These are phyloP conservation scores for Aspergillus terreus DNA, from an alignment of 2,329 filamentous ascomycete species.

Conservation along the genomic window DNA sequence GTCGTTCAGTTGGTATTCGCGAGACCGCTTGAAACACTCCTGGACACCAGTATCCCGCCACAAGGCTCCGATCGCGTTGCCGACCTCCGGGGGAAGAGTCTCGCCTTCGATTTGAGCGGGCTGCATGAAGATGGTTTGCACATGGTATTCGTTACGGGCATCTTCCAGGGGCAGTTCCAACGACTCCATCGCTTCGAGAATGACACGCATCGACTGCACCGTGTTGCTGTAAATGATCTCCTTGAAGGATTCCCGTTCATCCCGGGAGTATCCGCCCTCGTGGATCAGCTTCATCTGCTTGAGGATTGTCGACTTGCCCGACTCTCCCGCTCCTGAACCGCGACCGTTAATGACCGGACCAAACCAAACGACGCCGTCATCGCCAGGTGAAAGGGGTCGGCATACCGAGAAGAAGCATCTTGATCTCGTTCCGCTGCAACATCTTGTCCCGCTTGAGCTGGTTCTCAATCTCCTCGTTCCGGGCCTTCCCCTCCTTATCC, in stretches of 20 bases:
- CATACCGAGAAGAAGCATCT: constrained; percentile 97
- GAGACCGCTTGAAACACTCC: constrained; percentile 90
- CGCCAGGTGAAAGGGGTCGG: constrained; percentile 1
- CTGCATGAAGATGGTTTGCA: constrained; percentile 98
- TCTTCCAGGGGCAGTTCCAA: constrained; percentile 80
- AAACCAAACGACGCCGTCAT: not conserved
- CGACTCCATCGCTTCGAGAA: constrained; percentile 65
- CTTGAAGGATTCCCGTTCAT: constrained; percentile 69
- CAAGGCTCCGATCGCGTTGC: constrained; percentile 83
- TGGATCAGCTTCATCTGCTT: constrained; percentile 99
- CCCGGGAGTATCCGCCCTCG: constrained; percentile 96
- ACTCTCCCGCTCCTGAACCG: constrained; percentile 84
- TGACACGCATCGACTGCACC: constrained; percentile 67
- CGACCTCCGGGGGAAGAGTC: constrained; percentile 88
- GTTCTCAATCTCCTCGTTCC: constrained; percentile 99
- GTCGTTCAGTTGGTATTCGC: constrained; percentile 95
- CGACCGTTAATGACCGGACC: not conserved
- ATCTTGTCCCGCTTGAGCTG: constrained; percentile 98
- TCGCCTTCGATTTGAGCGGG: constrained; percentile 95
- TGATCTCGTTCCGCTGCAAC: constrained; percentile 99
- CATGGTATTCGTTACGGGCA: constrained; percentile 90
- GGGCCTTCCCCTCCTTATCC: constrained; percentile 99
- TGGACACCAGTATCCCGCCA: constrained; percentile 94
- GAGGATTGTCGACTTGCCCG: constrained; percentile 88
- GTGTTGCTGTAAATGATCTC: constrained; percentile 72